Evolutionary conservation across 2,329 filamentous ascomycete species (phyloP), one percentile per base, ranked within the genome.

Genomic region (Apiospora saccharicola): DNA sequence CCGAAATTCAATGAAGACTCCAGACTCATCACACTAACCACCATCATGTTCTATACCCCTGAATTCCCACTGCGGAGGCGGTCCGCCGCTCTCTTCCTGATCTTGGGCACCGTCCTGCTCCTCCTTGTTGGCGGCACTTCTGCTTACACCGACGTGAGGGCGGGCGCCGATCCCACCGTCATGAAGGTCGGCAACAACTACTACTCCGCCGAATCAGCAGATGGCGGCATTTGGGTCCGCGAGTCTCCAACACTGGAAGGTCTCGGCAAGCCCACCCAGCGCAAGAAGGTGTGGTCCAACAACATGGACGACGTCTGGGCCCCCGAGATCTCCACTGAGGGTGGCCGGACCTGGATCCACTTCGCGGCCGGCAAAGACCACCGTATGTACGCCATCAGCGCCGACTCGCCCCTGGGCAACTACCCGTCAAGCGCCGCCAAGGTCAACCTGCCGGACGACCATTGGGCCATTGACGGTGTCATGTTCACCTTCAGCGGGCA

Each of bases 401-500:
- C 77, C 13, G 73, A 72, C 70, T 34, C 69, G 10, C 77, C 77
- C 6, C 69, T 73, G 1, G 72, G 73, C 14, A 16, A 43, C 30
- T 78, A 78, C 71, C 34, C 57, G 2, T 68, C 72, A 14, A 3
- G 57, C 37, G 76, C 75, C 68, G 53, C 64, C 7, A 75, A 78
- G 67, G 71, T 78, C 7, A 71, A 47, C 14, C 61, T 78, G 49
- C 76, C 77, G 0, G 77, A 77, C 49, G 75, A 78, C 47, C 64
- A 72, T 14, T 78, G 77, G 77, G 76, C 76, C 30, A 78, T 78
- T n/a, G 77, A 78, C 67, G 77, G 76, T 24, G 71, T 76, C 1
- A 51, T 74, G 22, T 76, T 78, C 46, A 71, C 57, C 24, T 78
- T 76, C 10, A 72, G 75, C 34, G 75, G 72, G 0, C 51, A 73